A percentile compares a stretch with the other conserved stretches of the same genome.
These are phyloP conservation scores for Aspergillus olivimuriae DNA, from an alignment of 495 filamentous ascomycete species.

Conservation along the genomic window DNA sequence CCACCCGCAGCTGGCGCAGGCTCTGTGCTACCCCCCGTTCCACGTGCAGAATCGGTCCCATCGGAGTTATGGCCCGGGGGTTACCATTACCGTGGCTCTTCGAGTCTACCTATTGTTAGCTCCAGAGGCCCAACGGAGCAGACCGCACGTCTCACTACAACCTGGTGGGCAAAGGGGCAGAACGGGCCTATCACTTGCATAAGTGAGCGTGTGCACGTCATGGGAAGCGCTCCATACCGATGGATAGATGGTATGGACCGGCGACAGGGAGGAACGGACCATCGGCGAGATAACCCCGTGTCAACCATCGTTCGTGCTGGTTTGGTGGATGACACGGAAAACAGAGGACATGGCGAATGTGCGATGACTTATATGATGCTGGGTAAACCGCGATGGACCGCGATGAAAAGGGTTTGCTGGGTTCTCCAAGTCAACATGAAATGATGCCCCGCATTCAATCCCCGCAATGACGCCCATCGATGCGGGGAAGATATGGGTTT, in stretches of 20 bases:
- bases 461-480: no score
- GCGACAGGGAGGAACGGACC: slow-evolving; percentile 36
- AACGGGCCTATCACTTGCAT: slow-evolving; percentile 55
- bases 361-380: no score
- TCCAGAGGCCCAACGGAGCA: no score
- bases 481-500: no score
- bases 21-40: slow-evolving; percentile 38
- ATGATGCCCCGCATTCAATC: no score
- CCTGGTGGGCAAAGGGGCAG: slow-evolving; percentile 62
- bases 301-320: slow-evolving; percentile 33
- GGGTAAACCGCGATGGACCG: no score
- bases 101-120: slow-evolving; percentile 33
- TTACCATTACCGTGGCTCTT: slow-evolving; percentile 55
- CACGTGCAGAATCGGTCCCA: slow-evolving; percentile 61
- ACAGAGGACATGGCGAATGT: no score
- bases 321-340: slow-evolving; percentile 6
- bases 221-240: slow-evolving; percentile 27
- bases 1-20: slow-evolving; percentile 27
- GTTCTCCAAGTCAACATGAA: no score
- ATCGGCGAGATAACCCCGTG: slow-evolving; percentile 33
- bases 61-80: slow-evolving; percentile 54
- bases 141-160: no score
- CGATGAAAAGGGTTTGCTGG: no score
- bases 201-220: slow-evolving; percentile 59
- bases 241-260: neutral